Evolutionary conservation across 768 basidiomycete species (phyloP).

Genomic region (Boletus sensibilis): DNA sequence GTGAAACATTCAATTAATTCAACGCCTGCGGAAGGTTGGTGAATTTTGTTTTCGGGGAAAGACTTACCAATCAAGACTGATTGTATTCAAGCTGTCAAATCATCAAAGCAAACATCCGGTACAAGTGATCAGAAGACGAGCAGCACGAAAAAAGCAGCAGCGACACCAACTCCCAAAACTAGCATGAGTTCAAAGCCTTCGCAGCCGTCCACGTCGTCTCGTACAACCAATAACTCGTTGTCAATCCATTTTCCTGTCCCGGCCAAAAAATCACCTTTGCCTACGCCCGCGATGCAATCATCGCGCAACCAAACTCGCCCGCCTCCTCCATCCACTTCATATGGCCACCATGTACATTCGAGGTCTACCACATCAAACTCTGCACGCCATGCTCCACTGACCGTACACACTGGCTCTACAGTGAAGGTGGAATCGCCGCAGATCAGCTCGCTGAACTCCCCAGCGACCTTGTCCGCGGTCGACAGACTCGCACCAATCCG

Average conservation of each 20-base stretch:
- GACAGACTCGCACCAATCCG: constrained; percentile 36
- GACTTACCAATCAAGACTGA: background rate
- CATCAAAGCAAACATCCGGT: constrained; percentile 7
- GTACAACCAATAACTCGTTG: constrained; percentile 21
- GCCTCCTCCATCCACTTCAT: background rate
- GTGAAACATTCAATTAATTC: constrained; percentile 1
- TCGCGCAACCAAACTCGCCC: background rate
- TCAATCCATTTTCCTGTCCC: constrained; percentile 3
- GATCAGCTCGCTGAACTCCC: constrained; percentile 8
- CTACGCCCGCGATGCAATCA: background rate
- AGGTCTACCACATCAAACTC: background rate
- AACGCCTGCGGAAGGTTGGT: constrained; percentile 17
- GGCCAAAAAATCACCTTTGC: background rate
- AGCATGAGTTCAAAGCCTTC: background rate
- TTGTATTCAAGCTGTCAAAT: constrained; percentile 13
- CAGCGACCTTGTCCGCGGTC: background rate
- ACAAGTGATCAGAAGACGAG: constrained; percentile 3
- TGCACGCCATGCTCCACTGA: background rate
- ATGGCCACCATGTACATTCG: background rate
- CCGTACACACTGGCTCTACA: constrained; percentile 10
- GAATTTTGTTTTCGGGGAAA: background rate
- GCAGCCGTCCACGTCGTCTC: constrained; percentile 10
- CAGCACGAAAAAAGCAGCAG: constrained; percentile 2
- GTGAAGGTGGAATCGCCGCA: constrained; percentile 22
- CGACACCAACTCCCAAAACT: background rate